Conservation (phyloP, 177 flowering plant species). For the Vitis hybrid region DNA sequence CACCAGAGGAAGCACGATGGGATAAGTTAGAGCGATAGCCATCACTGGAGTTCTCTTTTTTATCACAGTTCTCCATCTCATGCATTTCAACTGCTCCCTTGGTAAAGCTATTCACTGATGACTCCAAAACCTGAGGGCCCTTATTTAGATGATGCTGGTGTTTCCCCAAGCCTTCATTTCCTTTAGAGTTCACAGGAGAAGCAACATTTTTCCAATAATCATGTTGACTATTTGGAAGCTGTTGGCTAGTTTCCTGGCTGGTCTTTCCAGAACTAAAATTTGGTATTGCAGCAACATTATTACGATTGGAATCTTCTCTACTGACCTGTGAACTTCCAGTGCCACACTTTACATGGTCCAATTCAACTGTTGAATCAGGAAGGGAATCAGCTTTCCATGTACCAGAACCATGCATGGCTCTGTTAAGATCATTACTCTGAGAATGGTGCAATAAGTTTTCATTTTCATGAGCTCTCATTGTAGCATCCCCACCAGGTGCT, state of each 20-base stretch:
- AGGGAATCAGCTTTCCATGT: constrained; percentile 21
- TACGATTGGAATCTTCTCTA: constrained; percentile 22
- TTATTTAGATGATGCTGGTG: constrained; percentile 27
- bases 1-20: constrained; percentile 22
- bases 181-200: constrained; percentile 20
- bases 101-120: constrained; percentile 25
- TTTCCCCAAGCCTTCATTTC: constrained; percentile 27
- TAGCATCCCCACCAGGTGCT: constrained; percentile 18
- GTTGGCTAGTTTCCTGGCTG: constrained; percentile 25
- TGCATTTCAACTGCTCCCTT: constrained; percentile 23
- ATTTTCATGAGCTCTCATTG: constrained; percentile 18
- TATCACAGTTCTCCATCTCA: constrained; percentile 26
- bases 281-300: constrained; percentile 22
- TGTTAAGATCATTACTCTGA: constrained; percentile 20
- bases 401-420: constrained; percentile 17
- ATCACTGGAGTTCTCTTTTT: constrained; percentile 35
- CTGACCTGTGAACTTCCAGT: constrained; percentile 11
- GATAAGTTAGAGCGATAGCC: constrained; percentile 30
- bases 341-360: constrained; percentile 25
- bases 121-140: constrained; percentile 26
- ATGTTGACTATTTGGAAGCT: constrained; percentile 21
- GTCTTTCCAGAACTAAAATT: constrained; percentile 21
- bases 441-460: constrained; percentile 23
- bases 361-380: constrained; percentile 14
- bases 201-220: constrained; percentile 39